These are phyloP conservation scores for Brettanomyces custersianus DNA, from an alignment of 805 yeast species.

Conservation along the genomic window DNA sequence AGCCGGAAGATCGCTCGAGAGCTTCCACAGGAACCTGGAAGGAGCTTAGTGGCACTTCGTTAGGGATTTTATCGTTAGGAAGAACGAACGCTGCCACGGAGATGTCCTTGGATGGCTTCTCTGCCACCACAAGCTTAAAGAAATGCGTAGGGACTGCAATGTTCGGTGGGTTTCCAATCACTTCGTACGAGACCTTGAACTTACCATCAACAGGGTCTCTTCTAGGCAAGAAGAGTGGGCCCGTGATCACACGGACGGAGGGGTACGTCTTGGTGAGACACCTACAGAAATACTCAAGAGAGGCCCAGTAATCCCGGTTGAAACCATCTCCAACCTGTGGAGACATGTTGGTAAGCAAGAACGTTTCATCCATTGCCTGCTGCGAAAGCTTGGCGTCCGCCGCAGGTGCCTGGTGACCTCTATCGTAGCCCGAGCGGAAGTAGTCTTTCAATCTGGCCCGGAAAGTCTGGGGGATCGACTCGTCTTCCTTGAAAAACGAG, in stretches of 20 bases:
- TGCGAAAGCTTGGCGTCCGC: conserved; percentile 93
- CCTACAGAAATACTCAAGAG: conserved; percentile 82
- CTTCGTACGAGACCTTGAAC: conserved; percentile 76
- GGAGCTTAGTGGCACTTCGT: conserved; percentile 55
- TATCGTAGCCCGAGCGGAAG: conserved; percentile 90
- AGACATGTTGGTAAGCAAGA: conserved; percentile 78
- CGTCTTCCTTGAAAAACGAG: conserved; percentile 84
- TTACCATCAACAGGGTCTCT: conserved; percentile 69
- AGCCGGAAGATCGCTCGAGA: conserved; percentile 77
- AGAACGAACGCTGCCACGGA: conserved; percentile 89
- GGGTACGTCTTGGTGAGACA: conserved; percentile 63
- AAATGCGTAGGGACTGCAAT: conserved; percentile 98
- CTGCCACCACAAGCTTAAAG: conserved; percentile 85
- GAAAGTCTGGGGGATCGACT: conserved; percentile 63
- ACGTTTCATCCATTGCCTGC: conserved; percentile 91
- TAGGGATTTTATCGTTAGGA: conserved; percentile 78
- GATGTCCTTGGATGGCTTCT: conserved; percentile 41
- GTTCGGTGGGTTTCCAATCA: conserved; percentile 93
- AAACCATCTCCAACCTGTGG: conserved; percentile 98
- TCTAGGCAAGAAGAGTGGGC: conserved; percentile 85
- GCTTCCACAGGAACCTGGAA: conserved; percentile 90
- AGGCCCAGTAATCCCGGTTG: conserved; percentile 97
- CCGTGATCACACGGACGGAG: conserved; percentile 81
- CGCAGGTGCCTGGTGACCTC: conserved; percentile 98
- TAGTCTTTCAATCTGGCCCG: conserved; percentile 75